Percentiles rank a stretch among this genome's conserved stretches.
phyloP scores from a whole-genome alignment of 805 yeast species.

The Clavispora santaluciae region DNA sequence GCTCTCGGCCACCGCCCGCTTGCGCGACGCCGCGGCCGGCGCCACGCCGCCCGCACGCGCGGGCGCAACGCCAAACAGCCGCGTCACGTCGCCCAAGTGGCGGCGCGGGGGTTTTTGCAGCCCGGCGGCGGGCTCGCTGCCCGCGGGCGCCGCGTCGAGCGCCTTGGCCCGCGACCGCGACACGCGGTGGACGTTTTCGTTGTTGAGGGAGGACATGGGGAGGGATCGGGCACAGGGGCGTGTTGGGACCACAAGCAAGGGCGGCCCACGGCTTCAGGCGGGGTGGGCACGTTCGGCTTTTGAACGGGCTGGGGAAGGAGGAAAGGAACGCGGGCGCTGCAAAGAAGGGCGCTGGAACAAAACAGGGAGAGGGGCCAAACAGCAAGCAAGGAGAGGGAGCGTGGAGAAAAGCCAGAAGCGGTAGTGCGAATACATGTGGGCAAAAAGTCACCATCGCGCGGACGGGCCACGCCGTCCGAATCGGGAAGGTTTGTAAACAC shows the following conservation, averaged over 20 bases:
- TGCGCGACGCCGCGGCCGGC: constrained; percentile 11
- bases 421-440: background rate
- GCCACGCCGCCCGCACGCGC: constrained; percentile 3
- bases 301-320: background rate
- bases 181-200: constrained; percentile 37
- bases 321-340: background rate
- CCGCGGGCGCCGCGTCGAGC: background rate
- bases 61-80: constrained; percentile 24
- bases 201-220: constrained; percentile 24
- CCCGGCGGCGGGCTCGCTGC: background rate
- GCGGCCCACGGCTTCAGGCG: too few species aligned
- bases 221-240: background rate
- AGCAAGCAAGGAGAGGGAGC: background rate
- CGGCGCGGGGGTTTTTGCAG: constrained; percentile 15
- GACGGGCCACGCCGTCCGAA: background rate
- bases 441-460: background rate
- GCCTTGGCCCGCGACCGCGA: constrained; percentile 22
- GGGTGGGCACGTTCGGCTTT: too few species aligned
- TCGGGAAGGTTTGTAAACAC: constrained; percentile 1
- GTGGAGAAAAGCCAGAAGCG: background rate
- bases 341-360: background rate
- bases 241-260: too few species aligned
- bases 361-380: background rate
- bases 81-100: constrained; percentile 36
- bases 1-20: constrained; percentile 32